Conservation (phyloP, 2,329 filamentous ascomycete genomes). For the Exophiala sp. region DNA sequence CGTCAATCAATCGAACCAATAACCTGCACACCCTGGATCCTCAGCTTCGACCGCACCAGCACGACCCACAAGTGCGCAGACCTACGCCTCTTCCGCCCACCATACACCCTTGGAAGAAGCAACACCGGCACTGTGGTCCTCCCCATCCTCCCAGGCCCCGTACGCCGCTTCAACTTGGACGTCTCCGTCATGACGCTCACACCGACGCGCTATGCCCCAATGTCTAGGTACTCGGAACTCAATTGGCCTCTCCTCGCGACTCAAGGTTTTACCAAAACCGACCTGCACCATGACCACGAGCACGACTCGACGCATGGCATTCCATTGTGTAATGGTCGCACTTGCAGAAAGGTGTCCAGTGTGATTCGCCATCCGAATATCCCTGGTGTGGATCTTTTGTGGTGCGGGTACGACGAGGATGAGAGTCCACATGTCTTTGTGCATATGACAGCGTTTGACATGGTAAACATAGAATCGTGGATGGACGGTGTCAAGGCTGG, state of each 20-base stretch:
- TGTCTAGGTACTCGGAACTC: conserved; percentile 7
- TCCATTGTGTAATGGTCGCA: neutral
- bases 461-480: conserved; percentile 9
- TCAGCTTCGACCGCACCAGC: conserved; percentile 1
- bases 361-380: conserved; percentile 10
- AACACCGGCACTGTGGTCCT: conserved; percentile 12
- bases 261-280: conserved; percentile 10
- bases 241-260: conserved; percentile 12
- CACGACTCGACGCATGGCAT: conserved; percentile 4
- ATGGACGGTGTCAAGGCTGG: conserved; percentile 8
- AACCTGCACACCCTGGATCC: conserved; percentile 13
- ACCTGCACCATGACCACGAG: conserved; percentile 10
- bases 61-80: conserved; percentile 12
- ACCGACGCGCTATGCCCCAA: conserved; percentile 5
- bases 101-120: neutral
- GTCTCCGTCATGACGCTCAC: conserved; percentile 20
- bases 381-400: conserved; percentile 11
- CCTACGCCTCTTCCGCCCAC: conserved; percentile 4
- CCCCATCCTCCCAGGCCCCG: conserved; percentile 9
- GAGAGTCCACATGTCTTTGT: conserved; percentile 2
- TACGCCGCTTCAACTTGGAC: conserved; percentile 1
- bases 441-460: conserved; percentile 9
- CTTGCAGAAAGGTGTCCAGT: neutral
- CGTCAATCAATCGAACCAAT: neutral
- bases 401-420: conserved; percentile 3